Evolutionary conservation across 345 rosid genomes (phyloP), one percentile per base, ranked within the genome.

Genomic region (Acer negundo): DNA sequence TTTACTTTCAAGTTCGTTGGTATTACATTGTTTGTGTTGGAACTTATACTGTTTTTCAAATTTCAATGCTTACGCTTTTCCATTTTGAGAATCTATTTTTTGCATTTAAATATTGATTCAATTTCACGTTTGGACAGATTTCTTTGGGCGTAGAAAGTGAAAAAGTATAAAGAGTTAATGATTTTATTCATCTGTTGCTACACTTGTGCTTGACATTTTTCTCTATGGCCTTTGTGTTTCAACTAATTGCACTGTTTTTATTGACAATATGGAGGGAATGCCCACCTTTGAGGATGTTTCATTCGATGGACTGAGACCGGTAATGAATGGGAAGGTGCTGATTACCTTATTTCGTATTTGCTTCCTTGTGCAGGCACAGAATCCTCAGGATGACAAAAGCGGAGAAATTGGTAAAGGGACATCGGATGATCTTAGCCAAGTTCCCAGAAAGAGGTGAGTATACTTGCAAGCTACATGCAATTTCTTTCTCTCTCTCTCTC

Each of bases 391-490:
- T 59, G 70, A 78, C 44, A 78, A 68, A 16, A 66, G 12, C 46
- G 83, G 82, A 77, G 86, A 84, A 73, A 74, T 56, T 69, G 31
- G 38, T 58, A 83, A 81, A 74, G 86, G 80, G 68, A 75, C 79
- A 62, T 71, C 73, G 7, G 81, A 84, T 62, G 82, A 84, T 69
- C 74, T 67, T 8, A 71, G 73, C 78, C 85, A 81, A 78, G 79
- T 82, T 80, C 78, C 80, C 24, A 80, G 77, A 74, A 85, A 67
- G 62, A 88, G 92, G 94, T 75, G 82, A 88, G 90, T 78, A 59
- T 62, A 65, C 10, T 24, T 76, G 40, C 72, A 24, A 76, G 71
- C 76, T 59, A 69, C 58, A 10, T 58, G 24, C 58, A 0, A 16
- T 73, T 42, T 80, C 47, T 59, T 11, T 35, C 17, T 35, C 13